Percentiles rank a stretch among this genome's conserved stretches.
Conservation (phyloP, 108 stramenopile species). For the Stephanodiscus minutulus region DNA sequence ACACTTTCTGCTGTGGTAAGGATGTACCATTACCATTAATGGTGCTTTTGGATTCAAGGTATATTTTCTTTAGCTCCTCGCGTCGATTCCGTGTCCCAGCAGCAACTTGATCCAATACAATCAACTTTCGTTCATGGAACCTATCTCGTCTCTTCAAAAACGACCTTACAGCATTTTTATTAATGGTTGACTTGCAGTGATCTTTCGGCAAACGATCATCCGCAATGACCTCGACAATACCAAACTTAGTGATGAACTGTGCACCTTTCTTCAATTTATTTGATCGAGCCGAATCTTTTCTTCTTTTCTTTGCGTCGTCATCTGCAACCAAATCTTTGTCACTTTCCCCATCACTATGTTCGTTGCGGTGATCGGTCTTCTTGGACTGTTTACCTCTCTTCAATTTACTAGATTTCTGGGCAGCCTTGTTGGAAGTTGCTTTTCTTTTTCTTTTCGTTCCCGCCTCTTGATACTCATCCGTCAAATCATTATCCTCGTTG, state of each 20-base stretch:
- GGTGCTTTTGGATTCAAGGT: constrained; percentile 7
- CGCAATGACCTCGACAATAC: constrained; percentile 73
- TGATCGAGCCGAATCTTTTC: neutral
- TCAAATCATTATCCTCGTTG: neutral
- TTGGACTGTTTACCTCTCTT: neutral
- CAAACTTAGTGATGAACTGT: constrained; percentile 60
- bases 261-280: constrained; percentile 48
- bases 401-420: neutral
- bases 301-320: constrained; percentile 1
- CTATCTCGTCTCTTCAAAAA: neutral
- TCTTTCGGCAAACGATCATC: constrained; percentile 56
- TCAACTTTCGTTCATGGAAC: neutral
- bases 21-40: neutral
- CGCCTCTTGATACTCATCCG: neutral
- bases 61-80: constrained; percentile 19
- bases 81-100: constrained; percentile 23
- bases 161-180: neutral
- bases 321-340: neutral
- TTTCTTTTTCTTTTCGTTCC: neutral
- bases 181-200: constrained; percentile 14
- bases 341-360: neutral
- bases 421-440: neutral
- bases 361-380: neutral
- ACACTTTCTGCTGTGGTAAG: constrained; percentile 14
- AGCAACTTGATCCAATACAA: constrained; percentile 14